Evolutionary conservation across 495 filamentous ascomycete species (phyloP), one percentile per base, ranked within the genome.

Genomic region (Podospora fimiseda): DNA sequence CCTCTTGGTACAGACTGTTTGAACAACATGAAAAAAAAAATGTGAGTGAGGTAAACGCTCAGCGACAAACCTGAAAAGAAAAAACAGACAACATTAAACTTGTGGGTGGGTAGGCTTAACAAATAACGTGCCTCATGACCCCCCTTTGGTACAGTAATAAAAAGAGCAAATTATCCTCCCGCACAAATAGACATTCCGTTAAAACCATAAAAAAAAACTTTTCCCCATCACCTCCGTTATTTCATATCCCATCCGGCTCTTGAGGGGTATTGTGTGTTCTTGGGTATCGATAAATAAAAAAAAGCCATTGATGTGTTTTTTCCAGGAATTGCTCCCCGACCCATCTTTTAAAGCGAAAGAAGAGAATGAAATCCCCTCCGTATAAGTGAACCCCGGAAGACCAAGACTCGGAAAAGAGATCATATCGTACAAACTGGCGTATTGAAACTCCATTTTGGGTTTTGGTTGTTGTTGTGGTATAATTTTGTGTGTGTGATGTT

Each of bases 371-470:
- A 22, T 5, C 21, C 33, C 59, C 47, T 52, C 41, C 37, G 46
- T 54, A 48, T 51, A 61, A 59, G 33, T 44, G 57, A 64, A n/a
- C n/a, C 53, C 57, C 39, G 42, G 57, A 56, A 47, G 56, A 60
- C 53, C 58, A 58, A 59, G 59, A 66, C 50, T 48, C 54, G 49
- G 50, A 57, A 59, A 60, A 59, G 56, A 67, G 60, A 66, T 55
- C 52, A 59, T 59, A 64, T 68, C 63, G 60, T 68, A 66, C 65
- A 67, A 51, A 41, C 60, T 60, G 53, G 55, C 52, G 59, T 42
- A 52, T 53, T 42, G 51, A 51, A 51, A 54, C 48, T 53, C 13
- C 51, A 38, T 44, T 58, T 59, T 57, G 43, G 51, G 48, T 56
- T 53, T 61, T 53, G n/a, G 48, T 30, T 16, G 43, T 16, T 51